Evolutionary conservation across 805 yeast genomes (phyloP).

Genomic region (Candida ponderosae): DNA sequence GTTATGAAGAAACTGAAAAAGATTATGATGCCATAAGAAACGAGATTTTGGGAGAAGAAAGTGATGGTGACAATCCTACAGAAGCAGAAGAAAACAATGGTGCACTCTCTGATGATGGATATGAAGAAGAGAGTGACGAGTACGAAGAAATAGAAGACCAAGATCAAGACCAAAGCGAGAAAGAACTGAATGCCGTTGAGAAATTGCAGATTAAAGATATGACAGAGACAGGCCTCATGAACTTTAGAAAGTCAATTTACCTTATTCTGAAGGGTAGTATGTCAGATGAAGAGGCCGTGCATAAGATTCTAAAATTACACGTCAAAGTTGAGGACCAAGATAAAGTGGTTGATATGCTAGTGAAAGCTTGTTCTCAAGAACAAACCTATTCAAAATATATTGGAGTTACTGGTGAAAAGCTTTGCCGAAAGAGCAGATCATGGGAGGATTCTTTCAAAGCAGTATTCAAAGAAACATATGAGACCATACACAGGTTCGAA

Average conservation of each 20-base stretch:
- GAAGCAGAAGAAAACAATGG: conserved; percentile 31
- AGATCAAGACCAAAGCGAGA: conserved; percentile 9
- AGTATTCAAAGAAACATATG: conserved; percentile 51
- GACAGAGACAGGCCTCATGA: conserved; percentile 56
- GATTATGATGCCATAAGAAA: conserved; percentile 32
- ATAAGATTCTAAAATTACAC: conserved; percentile 57
- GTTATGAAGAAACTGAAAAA: conserved; percentile 42
- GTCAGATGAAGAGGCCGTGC: conserved; percentile 90
- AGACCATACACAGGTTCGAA: conserved; percentile 56
- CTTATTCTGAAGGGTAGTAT: conserved; percentile 81
- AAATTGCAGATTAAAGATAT: conserved; percentile 41
- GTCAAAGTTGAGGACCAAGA: conserved; percentile 35
- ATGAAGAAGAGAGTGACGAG: conserved; percentile 12
- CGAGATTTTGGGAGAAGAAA: conserved; percentile 12
- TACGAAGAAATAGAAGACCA: conserved; percentile 12
- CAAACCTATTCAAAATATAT: conserved; percentile 79
- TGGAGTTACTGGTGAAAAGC: conserved; percentile 66
- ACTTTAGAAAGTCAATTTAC: conserved; percentile 71
- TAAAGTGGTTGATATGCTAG: conserved; percentile 61
- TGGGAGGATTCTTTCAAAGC: conserved; percentile 54
- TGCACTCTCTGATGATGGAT: conserved; percentile 14
- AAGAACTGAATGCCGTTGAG: conserved; percentile 6
- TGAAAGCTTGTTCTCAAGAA: conserved; percentile 80
- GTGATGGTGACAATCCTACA: conserved; percentile 41
- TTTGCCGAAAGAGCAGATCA: conserved; percentile 38